A percentile compares a stretch with the other conserved stretches of the same genome.
Conservation (phyloP, 208 protist genomes). For the Naegleria lovaniensis region DNA sequence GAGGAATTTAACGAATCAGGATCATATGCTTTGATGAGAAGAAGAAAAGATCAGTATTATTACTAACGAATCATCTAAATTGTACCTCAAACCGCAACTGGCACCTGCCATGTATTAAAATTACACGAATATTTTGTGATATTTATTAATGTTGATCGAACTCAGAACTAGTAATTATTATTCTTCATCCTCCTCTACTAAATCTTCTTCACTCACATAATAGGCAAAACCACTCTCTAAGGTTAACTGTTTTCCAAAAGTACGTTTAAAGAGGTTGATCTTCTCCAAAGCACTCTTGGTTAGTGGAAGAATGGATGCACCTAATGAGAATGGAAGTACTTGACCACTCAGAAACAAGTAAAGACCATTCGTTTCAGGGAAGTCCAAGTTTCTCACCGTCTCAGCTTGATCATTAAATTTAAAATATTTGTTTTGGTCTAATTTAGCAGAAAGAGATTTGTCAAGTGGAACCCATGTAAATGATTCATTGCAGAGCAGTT, state of each 20-base stretch:
- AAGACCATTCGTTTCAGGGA: not conserved
- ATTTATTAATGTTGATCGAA: too few species aligned
- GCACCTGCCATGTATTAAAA: too few species aligned
- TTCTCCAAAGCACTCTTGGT: not conserved
- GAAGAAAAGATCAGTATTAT: not conserved
- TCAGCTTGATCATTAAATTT: slow-evolving; percentile 4
- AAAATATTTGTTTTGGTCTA: slow-evolving; percentile 32
- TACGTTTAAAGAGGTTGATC: not conserved
- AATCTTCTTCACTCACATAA: not conserved
- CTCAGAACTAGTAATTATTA: too few species aligned
- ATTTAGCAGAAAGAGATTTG: not conserved
- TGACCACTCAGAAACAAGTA: not conserved
- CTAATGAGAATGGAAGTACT: not conserved
- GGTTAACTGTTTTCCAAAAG: not conserved
- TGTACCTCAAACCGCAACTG: too few species aligned
- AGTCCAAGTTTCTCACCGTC: not conserved
- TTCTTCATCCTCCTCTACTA: not conserved
- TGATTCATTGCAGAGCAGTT: slow-evolving; percentile 41
- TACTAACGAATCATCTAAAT: not conserved
- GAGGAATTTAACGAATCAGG: not conserved
- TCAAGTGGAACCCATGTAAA: slow-evolving; percentile 39
- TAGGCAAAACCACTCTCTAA: not conserved
- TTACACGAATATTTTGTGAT: too few species aligned
- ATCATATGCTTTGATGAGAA: not conserved
- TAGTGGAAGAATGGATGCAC: not conserved